Percentiles rank a stretch among this genome's conserved stretches.
Conservation (phyloP, 2,329 filamentous ascomycete genomes). For the Fusarium incarnatum region DNA sequence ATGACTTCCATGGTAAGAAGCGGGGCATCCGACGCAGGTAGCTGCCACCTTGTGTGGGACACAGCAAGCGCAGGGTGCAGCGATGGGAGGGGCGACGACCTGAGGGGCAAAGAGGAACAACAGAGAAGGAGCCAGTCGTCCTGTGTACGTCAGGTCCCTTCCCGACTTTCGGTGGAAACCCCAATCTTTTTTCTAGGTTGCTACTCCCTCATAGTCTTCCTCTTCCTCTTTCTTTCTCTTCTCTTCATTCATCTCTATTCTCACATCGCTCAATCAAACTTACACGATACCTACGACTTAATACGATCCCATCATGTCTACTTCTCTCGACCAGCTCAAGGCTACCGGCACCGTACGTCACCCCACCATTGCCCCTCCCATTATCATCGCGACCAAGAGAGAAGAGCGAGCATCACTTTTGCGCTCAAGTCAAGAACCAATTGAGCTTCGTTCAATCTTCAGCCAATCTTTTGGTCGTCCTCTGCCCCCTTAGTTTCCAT, state of each 20-base stretch:
- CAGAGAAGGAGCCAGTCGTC: conserved; percentile 34
- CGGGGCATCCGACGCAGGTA: conserved; percentile 27
- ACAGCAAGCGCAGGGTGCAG: conserved; percentile 17
- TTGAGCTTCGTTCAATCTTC: not conserved
- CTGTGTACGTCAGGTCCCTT: conserved; percentile 42
- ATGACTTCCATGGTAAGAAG: conserved; percentile 31
- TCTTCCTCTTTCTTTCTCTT: conserved; percentile 1
- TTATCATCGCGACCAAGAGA: conserved; percentile 26
- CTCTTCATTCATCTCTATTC: conserved; percentile 24
- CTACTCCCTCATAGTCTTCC: conserved; percentile 18
- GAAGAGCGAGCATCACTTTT: conserved; percentile 7
- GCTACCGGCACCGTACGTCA: conserved; percentile 90
- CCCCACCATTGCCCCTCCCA: conserved; percentile 50
- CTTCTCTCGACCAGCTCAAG: conserved; percentile 96
- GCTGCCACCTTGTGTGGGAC: conserved; percentile 1
- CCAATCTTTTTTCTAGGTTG: conserved; percentile 35
- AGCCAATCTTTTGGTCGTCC: not conserved
- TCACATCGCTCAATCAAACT: conserved; percentile 26
- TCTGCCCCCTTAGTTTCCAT: not conserved
- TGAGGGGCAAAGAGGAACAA: conserved; percentile 36
- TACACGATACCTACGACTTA: conserved; percentile 22
- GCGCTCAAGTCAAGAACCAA: not conserved
- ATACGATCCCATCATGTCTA: conserved; percentile 71
- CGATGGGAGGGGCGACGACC: conserved; percentile 27
- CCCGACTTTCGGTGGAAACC: conserved; percentile 38